A percentile compares a stretch with the other conserved stretches of the same genome.
These are phyloP conservation scores for Aspergillus affinis DNA, from an alignment of 495 filamentous ascomycete species.

Conservation along the genomic window DNA sequence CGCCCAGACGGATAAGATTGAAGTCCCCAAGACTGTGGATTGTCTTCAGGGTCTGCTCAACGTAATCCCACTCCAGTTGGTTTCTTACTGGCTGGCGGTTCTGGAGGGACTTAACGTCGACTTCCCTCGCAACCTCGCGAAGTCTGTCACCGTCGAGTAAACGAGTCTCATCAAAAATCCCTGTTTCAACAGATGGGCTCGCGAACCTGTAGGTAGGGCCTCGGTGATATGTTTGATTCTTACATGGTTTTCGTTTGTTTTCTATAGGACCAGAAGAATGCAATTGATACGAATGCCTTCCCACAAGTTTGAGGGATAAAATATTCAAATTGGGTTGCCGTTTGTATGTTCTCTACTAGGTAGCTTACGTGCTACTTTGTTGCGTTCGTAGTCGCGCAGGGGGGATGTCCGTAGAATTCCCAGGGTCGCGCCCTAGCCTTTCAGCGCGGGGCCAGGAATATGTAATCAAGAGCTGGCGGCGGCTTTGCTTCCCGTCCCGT, in stretches of 20 bases:
- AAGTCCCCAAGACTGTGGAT: conserved; percentile 94
- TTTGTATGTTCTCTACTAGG: no score
- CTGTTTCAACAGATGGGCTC: not conserved
- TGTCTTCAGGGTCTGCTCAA: conserved; percentile 94
- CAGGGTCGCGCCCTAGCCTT: no score
- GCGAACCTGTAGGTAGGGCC: not conserved
- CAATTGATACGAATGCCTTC: not conserved
- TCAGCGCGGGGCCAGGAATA: not conserved
- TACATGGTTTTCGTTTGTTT: not conserved
- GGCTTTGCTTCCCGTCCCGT: not conserved
- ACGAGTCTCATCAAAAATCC: conserved; percentile 5
- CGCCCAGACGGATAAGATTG: conserved; percentile 91
- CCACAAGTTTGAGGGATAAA: not conserved
- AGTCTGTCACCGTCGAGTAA: conserved; percentile 98
- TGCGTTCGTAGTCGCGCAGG: no score
- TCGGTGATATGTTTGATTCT: not conserved
- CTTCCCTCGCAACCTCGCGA: conserved; percentile 96
- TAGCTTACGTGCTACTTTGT: no score
- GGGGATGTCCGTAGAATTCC: no score
- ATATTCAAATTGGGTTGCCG: no score
- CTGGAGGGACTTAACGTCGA: conserved; percentile 94
- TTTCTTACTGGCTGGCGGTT: conserved; percentile 98
- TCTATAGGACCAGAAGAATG: not conserved
- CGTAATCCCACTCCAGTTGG: conserved; percentile 95
- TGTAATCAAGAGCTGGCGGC: not conserved